Evolutionary conservation across 768 basidiomycete species (phyloP).

Genomic region (Auriscalpium vulgare): DNA sequence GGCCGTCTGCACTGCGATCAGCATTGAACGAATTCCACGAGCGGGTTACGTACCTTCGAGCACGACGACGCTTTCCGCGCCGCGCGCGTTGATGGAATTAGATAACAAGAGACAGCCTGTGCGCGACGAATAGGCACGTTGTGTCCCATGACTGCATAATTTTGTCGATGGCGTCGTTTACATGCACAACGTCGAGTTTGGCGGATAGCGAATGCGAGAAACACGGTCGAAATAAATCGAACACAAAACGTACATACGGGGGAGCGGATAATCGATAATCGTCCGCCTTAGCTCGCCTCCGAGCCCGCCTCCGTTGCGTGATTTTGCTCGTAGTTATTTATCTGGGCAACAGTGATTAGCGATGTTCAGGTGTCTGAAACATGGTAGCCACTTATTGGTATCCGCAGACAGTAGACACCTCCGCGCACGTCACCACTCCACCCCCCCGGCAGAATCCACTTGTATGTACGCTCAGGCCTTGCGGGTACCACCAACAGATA

Average conservation of each 20-base stretch:
- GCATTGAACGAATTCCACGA: neutral
- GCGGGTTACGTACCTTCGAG: conserved; percentile 53
- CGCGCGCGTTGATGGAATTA: conserved; percentile 77
- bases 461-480: neutral
- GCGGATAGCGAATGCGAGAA: too few relatives aligned
- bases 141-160: conserved; percentile 74
- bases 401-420: neutral
- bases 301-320: too few relatives aligned
- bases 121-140: conserved; percentile 85
- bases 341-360: too few relatives aligned
- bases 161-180: conserved; percentile 87
- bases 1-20: conserved; percentile 42
- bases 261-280: too few relatives aligned
- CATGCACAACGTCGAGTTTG: conserved; percentile 27
- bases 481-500: neutral
- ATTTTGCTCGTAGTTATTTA: too few relatives aligned
- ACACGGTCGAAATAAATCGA: too few relatives aligned
- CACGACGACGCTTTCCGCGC: conserved; percentile 84
- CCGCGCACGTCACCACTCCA: neutral
- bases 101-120: conserved; percentile 83
- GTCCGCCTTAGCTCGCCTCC: too few relatives aligned
- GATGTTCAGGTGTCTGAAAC: neutral
- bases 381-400: neutral
- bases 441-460: neutral
- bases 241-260: too few relatives aligned